Percentiles rank a stretch among this genome's conserved stretches.
Conservation (phyloP, 2,329 filamentous ascomycete genomes). For the Fusarium sp. region DNA sequence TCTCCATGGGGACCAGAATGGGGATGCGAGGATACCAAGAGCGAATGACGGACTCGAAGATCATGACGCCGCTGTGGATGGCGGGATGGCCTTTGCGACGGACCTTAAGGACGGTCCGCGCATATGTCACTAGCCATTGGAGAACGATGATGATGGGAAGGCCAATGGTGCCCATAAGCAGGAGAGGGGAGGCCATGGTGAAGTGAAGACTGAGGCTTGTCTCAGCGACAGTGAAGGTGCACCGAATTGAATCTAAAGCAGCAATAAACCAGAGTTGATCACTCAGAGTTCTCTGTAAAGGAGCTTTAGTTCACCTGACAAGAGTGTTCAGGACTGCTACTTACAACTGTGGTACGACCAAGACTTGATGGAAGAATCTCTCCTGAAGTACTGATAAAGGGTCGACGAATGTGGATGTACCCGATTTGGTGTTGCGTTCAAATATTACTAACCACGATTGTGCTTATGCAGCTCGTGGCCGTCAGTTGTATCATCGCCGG, state of each 20-base stretch:
- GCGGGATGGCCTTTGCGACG: background rate
- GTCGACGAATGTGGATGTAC: fast-evolving
- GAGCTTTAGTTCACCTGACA: background rate
- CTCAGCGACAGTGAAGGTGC: background rate
- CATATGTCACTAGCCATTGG: background rate
- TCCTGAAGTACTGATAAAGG: background rate
- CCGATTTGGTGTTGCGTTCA: background rate
- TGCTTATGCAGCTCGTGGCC: background rate
- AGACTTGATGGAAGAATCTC: background rate
- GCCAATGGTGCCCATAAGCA: background rate
- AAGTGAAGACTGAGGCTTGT: background rate
- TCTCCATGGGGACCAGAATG: background rate
- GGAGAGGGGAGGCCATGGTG: background rate
- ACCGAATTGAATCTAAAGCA: fast-evolving
- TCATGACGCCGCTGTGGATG: background rate
- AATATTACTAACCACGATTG: too few relatives aligned
- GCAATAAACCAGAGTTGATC: fast-evolving
- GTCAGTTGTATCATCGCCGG: background rate
- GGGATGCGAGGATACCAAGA: background rate
- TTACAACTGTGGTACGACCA: background rate
- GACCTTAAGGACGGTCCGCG: background rate
- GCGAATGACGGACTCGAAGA: background rate
- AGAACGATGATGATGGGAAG: background rate
- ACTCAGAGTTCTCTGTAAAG: background rate
- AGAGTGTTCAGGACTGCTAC: background rate